Evolutionary conservation across 306 rosid species (phyloP), one percentile per base, ranked within the genome.

Genomic region (Sophora flavescens): DNA sequence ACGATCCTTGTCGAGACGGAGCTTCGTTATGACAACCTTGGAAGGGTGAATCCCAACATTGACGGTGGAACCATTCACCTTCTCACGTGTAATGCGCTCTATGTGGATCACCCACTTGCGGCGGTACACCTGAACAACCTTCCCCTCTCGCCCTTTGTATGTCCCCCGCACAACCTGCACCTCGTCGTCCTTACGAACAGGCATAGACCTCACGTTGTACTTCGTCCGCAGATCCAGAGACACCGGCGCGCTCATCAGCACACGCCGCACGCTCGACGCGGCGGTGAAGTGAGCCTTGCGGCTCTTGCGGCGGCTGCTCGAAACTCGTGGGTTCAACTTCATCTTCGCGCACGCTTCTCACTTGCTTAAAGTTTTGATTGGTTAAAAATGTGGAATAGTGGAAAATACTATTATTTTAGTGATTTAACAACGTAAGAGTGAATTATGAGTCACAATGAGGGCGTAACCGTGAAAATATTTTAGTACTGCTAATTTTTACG

Each of bases 261-360:
- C 85, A 3, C 96, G 90, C 7, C 98, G 89, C 3, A 89, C 88
- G 80, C 95, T 89, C 28, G 98, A 93, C 14, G 98, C 91, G 17
- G 98, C 98, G 2, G 94, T 80, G 89, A 93, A 93, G 62, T 93
- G 98, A 0, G 98, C 98, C 95, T 91, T 91, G 1, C 98, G 88
- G 82, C 77, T 91, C 95, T 93, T 93, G 50, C 96, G 93, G 59
- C 98, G 85, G 60, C 96, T 89, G 90, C 95, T 88, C 0, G 96
- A 77, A 0, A 93, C 98, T 32, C 93, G 11, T 0, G 96, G 96
- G 6, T 93, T 93, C 76, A 77, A 86, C 93, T 93, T 93, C 98
- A 93, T 93, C 70, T 51, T 84, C 30, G 65, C 63, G 51, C 30
- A 61, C 63, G 51, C 32, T 41, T 8, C 26, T 15, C 7, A 5